Conservation (phyloP, 1,284 basidiomycete genomes). For the Irpex sp. region DNA sequence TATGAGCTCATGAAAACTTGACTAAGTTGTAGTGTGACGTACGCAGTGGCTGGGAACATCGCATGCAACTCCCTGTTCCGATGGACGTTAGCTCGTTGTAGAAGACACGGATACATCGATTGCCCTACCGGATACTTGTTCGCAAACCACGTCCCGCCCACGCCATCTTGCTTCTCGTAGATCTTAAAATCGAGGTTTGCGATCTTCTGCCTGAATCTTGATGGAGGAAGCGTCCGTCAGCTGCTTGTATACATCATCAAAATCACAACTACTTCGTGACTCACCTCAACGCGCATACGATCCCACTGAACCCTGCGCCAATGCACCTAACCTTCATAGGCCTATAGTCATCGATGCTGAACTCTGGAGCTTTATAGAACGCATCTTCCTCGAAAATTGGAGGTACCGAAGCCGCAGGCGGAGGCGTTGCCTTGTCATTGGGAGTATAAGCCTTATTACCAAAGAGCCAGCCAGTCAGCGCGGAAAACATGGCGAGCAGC, state of each 20-base stretch:
- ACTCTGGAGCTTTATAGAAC: conserved; percentile 19
- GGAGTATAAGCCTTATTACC: neutral
- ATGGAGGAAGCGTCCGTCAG: neutral
- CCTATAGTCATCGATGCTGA: conserved; percentile 53
- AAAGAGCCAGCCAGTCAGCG: neutral
- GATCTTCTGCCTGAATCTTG: conserved; percentile 57
- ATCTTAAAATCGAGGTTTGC: conserved; percentile 58
- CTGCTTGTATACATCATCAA: neutral
- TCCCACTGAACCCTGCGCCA: conserved; percentile 64
- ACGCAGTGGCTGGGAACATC: conserved; percentile 35
- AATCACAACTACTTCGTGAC: neutral
- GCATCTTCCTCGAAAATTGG: neutral
- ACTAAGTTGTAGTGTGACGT: conserved; percentile 17
- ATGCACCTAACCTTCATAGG: conserved; percentile 59
- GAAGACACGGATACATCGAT: neutral
- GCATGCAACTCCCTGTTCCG: conserved; percentile 54
- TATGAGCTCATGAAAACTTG: neutral
- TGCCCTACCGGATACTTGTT: conserved; percentile 39
- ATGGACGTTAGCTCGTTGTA: neutral
- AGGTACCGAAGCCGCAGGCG: neutral
- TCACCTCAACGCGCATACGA: conserved; percentile 62
- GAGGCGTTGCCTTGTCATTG: neutral
- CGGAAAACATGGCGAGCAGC: neutral
- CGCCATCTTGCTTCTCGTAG: conserved; percentile 64
- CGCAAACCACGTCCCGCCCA: conserved; percentile 64